Evolutionary conservation across 139 green algal genomes (phyloP), one percentile per base, ranked within the genome.

Genomic region (Chlamydomonas eustigma): DNA sequence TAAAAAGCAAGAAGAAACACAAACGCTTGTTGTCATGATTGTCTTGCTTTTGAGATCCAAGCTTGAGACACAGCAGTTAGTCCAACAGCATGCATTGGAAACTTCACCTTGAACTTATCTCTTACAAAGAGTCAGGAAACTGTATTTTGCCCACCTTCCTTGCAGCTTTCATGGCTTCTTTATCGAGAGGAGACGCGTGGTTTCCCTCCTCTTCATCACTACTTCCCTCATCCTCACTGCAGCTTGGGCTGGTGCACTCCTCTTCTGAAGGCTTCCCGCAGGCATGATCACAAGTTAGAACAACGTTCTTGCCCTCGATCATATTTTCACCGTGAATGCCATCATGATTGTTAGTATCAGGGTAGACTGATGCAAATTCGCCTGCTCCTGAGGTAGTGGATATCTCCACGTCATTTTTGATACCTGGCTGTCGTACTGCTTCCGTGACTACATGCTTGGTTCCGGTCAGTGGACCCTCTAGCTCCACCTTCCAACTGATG

Each of bases 151-250:
- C 39, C 50, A 70, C 74, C 77, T 93, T 96, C 37, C 90, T 78
- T 0, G 52, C 80, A 12, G 71, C 89, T 58, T 85, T 79, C 6
- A 78, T 35, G 3, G 88, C 81, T 2, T 93, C 89, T 68, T 77
- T 87, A 38, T 82, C 90, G n/a, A 33, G 34, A n/a, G n/a, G n/a
- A n/a, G n/a, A n/a, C n/a, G n/a, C n/a, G n/a, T n/a, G n/a, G 6
- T 35, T 25, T 68, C 34, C 75, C 37, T 33, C 65, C 2, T 77
- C 75, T 4, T 39, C 74, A 1, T 72, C 77, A 36, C 39, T 31
- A 31, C 39, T 79, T 1, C 88, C 71, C 36, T 74, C 71, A 25
- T 81, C 79, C 37, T 74, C 67, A 28, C 83, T 78, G 35, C 64
- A 79, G 39, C 75, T 70, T 39, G 77, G 81, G 37, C 37, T 65